Base-by-base conservation (phyloP, 495 filamentous ascomycete genomes). In the Schizothecium vesticola region DNA sequence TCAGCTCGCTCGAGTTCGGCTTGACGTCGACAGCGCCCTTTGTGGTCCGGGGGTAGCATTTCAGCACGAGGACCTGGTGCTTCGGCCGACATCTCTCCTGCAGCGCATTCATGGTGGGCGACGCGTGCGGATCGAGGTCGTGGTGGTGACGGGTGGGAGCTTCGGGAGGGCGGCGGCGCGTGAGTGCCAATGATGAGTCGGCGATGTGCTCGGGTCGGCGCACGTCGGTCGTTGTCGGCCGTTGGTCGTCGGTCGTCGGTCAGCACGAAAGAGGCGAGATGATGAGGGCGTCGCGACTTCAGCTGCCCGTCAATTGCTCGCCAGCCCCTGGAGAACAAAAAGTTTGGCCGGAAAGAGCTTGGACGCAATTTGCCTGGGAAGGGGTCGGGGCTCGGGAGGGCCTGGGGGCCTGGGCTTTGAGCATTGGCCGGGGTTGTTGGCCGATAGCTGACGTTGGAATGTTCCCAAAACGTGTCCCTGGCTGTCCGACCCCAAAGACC, bases 1-100 rank as follows among this genome's bases (percentile, higher is more conserved):
- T 96, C 56, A 97, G 88, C 82, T 97, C 94, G 79, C 91, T 95
- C 58, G 91, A 89, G 76, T 97, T 97, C 10, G 94, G 92, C 78
- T 93, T 94, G 67, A 96, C 91, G 70, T 96, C 92, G 74, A 90
- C 86, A 59, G 91, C 91, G 68, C 91, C 92, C 80, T 96, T 97
- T 65, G 92, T 90, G 65, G 91, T 93, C 70, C 87, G 87, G 31
- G 94, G 94, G 80, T 96, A 97, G 82, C 94, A 97, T 78, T 96
- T 97, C 31, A 97, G 85, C 61, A 96, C 89, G 62, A 97, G 82
- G 67, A 96, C 89, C 83, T 97, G 93, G 78, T 97, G 94, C 79
- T 96, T 97, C 23, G 94, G 93, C 65, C 93, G 91, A 74, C 85
- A 87, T 78, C 78, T 84, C 73, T 87, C 80, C 77, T 82, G 78